These are phyloP conservation scores for Spergularia azorica DNA, from an alignment of 179 eudicot genomes.

Conservation along the genomic window DNA sequence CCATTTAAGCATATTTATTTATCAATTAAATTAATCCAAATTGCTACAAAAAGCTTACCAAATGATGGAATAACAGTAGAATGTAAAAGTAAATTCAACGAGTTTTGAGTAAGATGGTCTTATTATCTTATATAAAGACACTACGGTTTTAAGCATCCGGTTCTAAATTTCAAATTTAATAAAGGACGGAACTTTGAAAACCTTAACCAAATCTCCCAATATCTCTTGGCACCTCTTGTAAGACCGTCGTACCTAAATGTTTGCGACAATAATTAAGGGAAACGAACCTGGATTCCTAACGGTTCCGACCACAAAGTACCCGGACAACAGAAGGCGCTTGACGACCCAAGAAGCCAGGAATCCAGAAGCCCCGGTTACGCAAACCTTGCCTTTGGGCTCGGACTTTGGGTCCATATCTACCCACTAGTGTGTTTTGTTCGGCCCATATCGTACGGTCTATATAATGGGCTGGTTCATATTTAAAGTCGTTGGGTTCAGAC, in stretches of 20 bases:
- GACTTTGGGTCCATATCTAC: slow-evolving; percentile 31
- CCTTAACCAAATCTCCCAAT: no score
- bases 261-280: neutral
- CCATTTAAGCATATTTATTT: neutral
- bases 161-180: no score
- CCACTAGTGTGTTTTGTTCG: neutral
- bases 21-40: no score
- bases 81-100: no score
- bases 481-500: neutral
- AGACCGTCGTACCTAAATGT: no score
- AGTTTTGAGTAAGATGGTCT: no score
- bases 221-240: no score
- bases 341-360: slow-evolving; percentile 91
- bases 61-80: no score
- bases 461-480: neutral
- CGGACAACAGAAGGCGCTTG: slow-evolving; percentile 69
- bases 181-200: no score
- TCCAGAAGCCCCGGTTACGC: slow-evolving; percentile 95
- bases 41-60: no score
- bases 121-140: no score
- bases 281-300: slow-evolving; percentile 78
- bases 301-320: slow-evolving; percentile 76
- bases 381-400: slow-evolving; percentile 58
- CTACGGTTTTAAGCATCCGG: no score
- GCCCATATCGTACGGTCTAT: neutral